Evolutionary conservation across 352 stramenopile species (phyloP).

Genomic region (Globisporangium radiosum): DNA sequence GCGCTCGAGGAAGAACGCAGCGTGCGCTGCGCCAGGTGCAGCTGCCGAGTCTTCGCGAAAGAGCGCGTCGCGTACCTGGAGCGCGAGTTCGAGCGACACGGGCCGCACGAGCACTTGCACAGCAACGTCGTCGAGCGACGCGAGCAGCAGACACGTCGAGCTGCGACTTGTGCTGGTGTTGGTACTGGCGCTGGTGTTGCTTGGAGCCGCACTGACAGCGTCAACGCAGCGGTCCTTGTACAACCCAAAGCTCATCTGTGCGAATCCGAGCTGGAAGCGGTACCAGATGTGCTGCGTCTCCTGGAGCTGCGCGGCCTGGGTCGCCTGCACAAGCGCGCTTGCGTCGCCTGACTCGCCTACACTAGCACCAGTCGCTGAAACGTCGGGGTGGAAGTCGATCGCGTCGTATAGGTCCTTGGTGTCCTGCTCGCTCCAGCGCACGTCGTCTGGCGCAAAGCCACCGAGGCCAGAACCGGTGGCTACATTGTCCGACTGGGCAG

Average conservation of each 20-base stretch:
- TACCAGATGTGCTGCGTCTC: slow-evolving; percentile 74
- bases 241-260: slow-evolving; percentile 46
- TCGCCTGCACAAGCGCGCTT: not conserved
- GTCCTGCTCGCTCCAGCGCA: slow-evolving; percentile 82
- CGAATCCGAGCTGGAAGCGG: slow-evolving; percentile 58
- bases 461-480: not conserved
- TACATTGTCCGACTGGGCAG: not conserved
- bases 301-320: slow-evolving; percentile 7
- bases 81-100: slow-evolving; percentile 53
- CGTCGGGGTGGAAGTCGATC: slow-evolving; percentile 71
- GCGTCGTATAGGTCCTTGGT: slow-evolving; percentile 72
- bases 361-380: slow-evolving; percentile 7
- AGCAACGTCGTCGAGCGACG: slow-evolving; percentile 56
- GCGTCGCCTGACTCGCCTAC: not conserved
- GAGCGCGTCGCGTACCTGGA: slow-evolving; percentile 68
- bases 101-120: slow-evolving; percentile 67
- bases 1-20: slow-evolving; percentile 59
- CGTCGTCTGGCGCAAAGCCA: slow-evolving; percentile 22
- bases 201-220: not conserved
- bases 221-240: slow-evolving; percentile 21
- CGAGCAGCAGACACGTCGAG: slow-evolving; percentile 12
- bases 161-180: not conserved
- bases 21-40: slow-evolving; percentile 1
- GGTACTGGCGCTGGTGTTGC: not conserved
- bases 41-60: slow-evolving; percentile 30